A percentile compares a stretch with the other conserved stretches of the same genome.
These are phyloP conservation scores for Colletotrichum magnum DNA, from an alignment of 2,329 filamentous ascomycete species.

Conservation along the genomic window DNA sequence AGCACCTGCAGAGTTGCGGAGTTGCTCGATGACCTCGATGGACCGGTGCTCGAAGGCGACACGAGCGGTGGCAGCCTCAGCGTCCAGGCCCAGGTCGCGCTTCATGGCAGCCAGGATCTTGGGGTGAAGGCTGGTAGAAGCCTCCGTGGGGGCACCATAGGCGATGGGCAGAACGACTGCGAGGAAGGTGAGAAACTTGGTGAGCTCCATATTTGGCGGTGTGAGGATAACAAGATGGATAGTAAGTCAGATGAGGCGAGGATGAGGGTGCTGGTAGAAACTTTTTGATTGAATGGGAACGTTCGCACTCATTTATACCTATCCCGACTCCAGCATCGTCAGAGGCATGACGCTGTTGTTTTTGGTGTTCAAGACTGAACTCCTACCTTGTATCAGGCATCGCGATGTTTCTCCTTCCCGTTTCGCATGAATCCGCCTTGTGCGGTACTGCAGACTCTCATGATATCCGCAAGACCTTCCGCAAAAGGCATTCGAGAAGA, in stretches of 20 bases:
- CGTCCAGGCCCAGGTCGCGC: constrained; percentile 57
- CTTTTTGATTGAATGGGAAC: constrained; percentile 7
- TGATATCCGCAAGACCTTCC: constrained; percentile 17
- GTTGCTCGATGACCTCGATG: constrained; percentile 53
- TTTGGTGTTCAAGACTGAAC: neutral
- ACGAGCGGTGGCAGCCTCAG: constrained; percentile 54
- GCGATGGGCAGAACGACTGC: constrained; percentile 55
- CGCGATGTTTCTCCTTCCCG: constrained; percentile 31
- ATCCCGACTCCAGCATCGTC: constrained; percentile 9
- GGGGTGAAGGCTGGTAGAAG: constrained; percentile 54
- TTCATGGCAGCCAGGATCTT: constrained; percentile 59
- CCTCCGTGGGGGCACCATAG: constrained; percentile 55
- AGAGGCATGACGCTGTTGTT: neutral
- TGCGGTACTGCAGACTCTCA: constrained; percentile 13
- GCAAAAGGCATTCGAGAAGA: constrained; percentile 22
- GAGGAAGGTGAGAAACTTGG: constrained; percentile 54
- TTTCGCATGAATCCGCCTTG: constrained; percentile 13
- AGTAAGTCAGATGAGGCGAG: constrained; percentile 20
- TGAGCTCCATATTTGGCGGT: constrained; percentile 53
- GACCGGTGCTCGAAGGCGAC: constrained; percentile 54
- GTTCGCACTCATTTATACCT: constrained; percentile 25
- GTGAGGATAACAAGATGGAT: constrained; percentile 41
- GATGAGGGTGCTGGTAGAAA: constrained; percentile 2
- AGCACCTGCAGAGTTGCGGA: constrained; percentile 49
- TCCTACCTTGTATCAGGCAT: neutral